A percentile compares a stretch with the other conserved stretches of the same genome.
These are phyloP conservation scores for Sporothrix pallida DNA, from an alignment of 2,329 filamentous ascomycete genomes.

Conservation along the genomic window DNA sequence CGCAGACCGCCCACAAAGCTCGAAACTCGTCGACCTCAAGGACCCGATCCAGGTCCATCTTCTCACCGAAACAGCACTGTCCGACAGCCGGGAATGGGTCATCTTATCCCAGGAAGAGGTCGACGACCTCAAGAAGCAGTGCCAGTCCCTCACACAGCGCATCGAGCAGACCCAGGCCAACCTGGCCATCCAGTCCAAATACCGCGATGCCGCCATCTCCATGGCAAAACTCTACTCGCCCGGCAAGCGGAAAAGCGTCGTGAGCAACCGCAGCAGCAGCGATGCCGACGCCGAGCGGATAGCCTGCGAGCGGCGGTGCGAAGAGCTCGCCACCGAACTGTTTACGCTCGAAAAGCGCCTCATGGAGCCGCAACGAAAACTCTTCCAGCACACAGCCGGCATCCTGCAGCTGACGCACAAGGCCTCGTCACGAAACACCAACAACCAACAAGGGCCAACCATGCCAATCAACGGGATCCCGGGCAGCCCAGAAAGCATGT, in stretches of 20 bases:
- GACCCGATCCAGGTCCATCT: slow-evolving; percentile 86
- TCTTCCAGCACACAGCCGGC: slow-evolving; percentile 90
- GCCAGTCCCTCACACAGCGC: slow-evolving; percentile 71
- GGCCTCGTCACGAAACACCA: slow-evolving; percentile 55
- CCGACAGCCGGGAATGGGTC: slow-evolving; percentile 83
- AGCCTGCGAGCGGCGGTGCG: slow-evolving; percentile 78
- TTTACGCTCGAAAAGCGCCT: slow-evolving; percentile 78
- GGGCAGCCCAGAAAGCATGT: slow-evolving; percentile 77
- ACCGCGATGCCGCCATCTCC: slow-evolving; percentile 88
- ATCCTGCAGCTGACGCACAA: slow-evolving; percentile 90
- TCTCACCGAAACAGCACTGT: slow-evolving; percentile 89
- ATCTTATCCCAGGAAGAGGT: slow-evolving; percentile 91
- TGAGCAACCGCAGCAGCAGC: slow-evolving; percentile 58
- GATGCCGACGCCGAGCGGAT: slow-evolving; percentile 76
- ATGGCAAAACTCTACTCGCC: slow-evolving; percentile 79
- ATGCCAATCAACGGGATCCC: slow-evolving; percentile 64
- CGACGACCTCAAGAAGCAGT: slow-evolving; percentile 88
- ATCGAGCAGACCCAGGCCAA: slow-evolving; percentile 83
- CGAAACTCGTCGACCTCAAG: slow-evolving; percentile 64
- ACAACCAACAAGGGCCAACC: slow-evolving; percentile 46
- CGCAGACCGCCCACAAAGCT: slow-evolving; percentile 58
- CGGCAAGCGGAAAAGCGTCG: slow-evolving; percentile 54
- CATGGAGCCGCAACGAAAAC: slow-evolving; percentile 73
- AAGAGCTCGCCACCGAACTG: slow-evolving; percentile 81
- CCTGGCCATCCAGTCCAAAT: slow-evolving; percentile 87